phyloP scores from a whole-genome alignment of 176 grass and related monocot genomes.

The Puya raimondii region DNA sequence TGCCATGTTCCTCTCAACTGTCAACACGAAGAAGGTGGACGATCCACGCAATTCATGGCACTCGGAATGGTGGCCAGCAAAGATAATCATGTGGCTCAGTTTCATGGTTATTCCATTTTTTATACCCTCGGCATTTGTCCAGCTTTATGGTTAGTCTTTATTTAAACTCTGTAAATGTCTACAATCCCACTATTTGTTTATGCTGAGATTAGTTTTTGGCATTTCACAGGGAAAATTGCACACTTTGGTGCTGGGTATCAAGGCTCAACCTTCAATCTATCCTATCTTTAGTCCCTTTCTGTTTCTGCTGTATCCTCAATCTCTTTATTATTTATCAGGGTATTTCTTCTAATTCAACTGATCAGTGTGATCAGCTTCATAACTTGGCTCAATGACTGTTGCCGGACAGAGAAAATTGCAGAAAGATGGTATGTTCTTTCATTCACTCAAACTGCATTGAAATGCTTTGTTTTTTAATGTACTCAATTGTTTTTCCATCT shows the following conservation, averaged over 20 bases:
- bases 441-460: background rate
- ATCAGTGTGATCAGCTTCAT: slow-evolving; percentile 87
- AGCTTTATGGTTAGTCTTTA: slow-evolving; percentile 68
- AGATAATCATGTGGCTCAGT: slow-evolving; percentile 74
- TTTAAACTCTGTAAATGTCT: background rate
- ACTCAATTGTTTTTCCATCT: background rate
- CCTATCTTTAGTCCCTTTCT: background rate
- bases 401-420: slow-evolving; percentile 47
- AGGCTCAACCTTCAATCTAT: slow-evolving; percentile 1
- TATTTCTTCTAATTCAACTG: slow-evolving; percentile 87
- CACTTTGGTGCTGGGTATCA: slow-evolving; percentile 92
- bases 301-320: background rate
- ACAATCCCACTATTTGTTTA: background rate
- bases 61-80: slow-evolving; percentile 92
- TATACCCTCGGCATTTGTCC: slow-evolving; percentile 62
- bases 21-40: slow-evolving; percentile 43
- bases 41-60: slow-evolving; percentile 83
- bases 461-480: too few species aligned
- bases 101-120: slow-evolving; percentile 73
- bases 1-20: slow-evolving; percentile 85
- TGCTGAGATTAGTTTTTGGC: slow-evolving; percentile 5
- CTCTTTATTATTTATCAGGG: slow-evolving; percentile 31
- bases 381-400: slow-evolving; percentile 90
- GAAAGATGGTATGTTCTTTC: slow-evolving; percentile 54
- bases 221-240: slow-evolving; percentile 59